Evolutionary conservation across 2,329 filamentous ascomycete species (phyloP).

Genomic region (Aspergillus carbonarius): DNA sequence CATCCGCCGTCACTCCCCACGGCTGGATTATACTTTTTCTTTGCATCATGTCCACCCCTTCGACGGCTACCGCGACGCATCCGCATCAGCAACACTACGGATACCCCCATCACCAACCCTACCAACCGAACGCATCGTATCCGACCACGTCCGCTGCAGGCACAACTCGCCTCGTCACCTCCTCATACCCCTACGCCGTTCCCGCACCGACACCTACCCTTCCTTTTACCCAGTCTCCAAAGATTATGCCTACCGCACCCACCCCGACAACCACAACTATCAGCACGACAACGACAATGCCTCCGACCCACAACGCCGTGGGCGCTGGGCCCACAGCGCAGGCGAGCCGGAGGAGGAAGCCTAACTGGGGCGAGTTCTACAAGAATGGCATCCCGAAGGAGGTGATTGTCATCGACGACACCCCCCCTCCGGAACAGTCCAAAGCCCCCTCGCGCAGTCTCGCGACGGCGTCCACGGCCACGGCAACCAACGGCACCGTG

Average conservation of each 20-base stretch:
- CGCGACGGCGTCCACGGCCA: conserved; percentile 24
- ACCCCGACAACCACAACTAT: conserved; percentile 27
- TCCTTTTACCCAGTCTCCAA: conserved; percentile 36
- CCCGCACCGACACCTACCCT: conserved; percentile 34
- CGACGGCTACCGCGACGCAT: conserved; percentile 71
- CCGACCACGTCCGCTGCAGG: conserved; percentile 46
- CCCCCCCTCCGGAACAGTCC: conserved; percentile 51
- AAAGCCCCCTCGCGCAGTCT: conserved; percentile 23
- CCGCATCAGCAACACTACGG: conserved; percentile 60
- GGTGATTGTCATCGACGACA: conserved; percentile 77
- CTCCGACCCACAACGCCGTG: conserved; percentile 40
- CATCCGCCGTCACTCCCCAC: conserved; percentile 29
- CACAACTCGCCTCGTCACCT: conserved; percentile 43
- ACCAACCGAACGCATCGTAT: conserved; percentile 56
- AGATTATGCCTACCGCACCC: conserved; percentile 39
- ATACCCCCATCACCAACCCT: conserved; percentile 58
- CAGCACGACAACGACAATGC: conserved; percentile 37
- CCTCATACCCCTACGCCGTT: conserved; percentile 44
- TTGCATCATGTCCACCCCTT: conserved; percentile 73
- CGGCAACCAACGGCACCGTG: conserved; percentile 29
- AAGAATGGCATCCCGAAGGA: conserved; percentile 80
- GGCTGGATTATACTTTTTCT: conserved; percentile 21
- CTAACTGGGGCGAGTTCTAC: conserved; percentile 79
- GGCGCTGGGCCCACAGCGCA: conserved; percentile 41
- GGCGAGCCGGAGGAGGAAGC: conserved; percentile 56